These are phyloP conservation scores for Berberis vulgaris DNA, from an alignment of 164 flowering plant species.

Conservation along the genomic window DNA sequence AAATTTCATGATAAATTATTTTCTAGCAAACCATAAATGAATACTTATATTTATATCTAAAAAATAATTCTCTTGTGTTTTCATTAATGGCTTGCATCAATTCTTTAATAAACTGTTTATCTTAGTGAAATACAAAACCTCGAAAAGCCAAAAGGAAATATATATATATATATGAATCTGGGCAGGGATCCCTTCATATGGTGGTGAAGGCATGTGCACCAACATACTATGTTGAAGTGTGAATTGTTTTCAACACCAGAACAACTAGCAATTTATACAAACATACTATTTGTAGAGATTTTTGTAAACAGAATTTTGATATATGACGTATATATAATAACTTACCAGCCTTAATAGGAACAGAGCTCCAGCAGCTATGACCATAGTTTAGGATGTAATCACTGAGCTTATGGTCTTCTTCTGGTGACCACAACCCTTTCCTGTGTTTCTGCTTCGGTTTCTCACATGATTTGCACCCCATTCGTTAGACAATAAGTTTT, in stretches of 20 bases:
- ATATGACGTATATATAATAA: neutral
- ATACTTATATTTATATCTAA: too few species aligned
- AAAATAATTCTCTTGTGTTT: too few species aligned
- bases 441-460: conserved; percentile 42
- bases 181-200: too few species aligned
- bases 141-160: too few species aligned
- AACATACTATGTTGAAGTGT: neutral
- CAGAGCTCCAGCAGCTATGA: conserved; percentile 81
- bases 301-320: neutral
- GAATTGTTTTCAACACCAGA: too few species aligned
- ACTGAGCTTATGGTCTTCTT: conserved; percentile 67
- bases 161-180: too few species aligned
- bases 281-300: neutral
- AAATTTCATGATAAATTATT: too few species aligned
- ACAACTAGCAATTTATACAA: neutral
- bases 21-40: too few species aligned
- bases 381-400: conserved; percentile 52
- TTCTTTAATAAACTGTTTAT: too few species aligned
- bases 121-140: too few species aligned
- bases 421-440: conserved; percentile 93
- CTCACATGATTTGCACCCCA: conserved; percentile 46
- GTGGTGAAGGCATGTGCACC: too few species aligned
- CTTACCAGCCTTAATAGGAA: conserved; percentile 68
- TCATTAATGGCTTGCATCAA: too few species aligned
- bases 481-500: conserved; percentile 5